Evolutionary conservation across 2,329 filamentous ascomycete species (phyloP).

Genomic region (Tolypocladium album): DNA sequence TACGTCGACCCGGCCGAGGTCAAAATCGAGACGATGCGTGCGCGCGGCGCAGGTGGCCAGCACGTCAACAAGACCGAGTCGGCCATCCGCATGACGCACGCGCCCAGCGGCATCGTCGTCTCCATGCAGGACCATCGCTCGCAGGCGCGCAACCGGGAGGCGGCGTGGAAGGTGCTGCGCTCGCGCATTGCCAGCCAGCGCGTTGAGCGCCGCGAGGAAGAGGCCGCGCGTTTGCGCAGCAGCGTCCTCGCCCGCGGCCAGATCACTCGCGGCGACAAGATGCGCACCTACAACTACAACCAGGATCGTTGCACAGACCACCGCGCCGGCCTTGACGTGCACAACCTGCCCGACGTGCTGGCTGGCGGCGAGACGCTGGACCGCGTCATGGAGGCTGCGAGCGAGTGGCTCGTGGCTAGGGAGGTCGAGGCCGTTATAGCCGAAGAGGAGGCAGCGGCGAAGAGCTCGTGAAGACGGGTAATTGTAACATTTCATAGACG

Average conservation of each 20-base stretch:
- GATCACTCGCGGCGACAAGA: slow-evolving; percentile 87
- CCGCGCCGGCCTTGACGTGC: slow-evolving; percentile 65
- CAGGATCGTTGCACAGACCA: slow-evolving; percentile 81
- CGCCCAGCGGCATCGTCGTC: slow-evolving; percentile 77
- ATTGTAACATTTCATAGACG: background rate
- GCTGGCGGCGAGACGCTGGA: slow-evolving; percentile 62
- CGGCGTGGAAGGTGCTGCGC: slow-evolving; percentile 76
- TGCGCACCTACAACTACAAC: slow-evolving; percentile 78
- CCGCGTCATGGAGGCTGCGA: slow-evolving; percentile 66
- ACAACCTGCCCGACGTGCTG: slow-evolving; percentile 73
- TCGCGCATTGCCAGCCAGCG: slow-evolving; percentile 70
- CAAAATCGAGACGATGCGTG: slow-evolving; percentile 77
- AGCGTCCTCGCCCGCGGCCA: slow-evolving; percentile 70
- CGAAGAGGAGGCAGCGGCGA: slow-evolving; percentile 35
- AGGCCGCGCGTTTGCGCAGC: slow-evolving; percentile 62
- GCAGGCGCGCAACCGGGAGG: slow-evolving; percentile 79
- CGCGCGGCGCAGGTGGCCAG: slow-evolving; percentile 85
- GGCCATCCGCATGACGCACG: slow-evolving; percentile 83
- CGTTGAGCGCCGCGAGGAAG: slow-evolving; percentile 74
- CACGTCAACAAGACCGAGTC: slow-evolving; percentile 99
- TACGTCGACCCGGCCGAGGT: slow-evolving; percentile 82
- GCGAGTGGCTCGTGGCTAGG: slow-evolving; percentile 61
- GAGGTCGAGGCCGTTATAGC: slow-evolving; percentile 66
- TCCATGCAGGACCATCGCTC: slow-evolving; percentile 89
- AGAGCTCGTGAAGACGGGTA: background rate